These are phyloP conservation scores for Metschnikowia noctiluminum DNA, from an alignment of 805 yeast species.

Conservation along the genomic window DNA sequence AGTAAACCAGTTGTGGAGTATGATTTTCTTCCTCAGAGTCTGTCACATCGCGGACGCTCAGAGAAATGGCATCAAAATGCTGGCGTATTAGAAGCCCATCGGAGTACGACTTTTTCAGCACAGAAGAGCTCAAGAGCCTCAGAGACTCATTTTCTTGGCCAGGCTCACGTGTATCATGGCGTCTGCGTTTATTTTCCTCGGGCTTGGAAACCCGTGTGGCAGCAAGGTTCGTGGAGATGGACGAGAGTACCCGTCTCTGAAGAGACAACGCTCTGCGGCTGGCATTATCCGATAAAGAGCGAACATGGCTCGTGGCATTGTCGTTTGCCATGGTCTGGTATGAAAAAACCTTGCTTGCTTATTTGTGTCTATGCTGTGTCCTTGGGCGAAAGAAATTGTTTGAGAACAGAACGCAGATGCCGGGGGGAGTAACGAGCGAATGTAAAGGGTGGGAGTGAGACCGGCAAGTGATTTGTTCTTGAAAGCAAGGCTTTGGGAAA, in stretches of 20 bases:
- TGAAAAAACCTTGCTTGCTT: background rate
- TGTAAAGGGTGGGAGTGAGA: constrained; percentile 1
- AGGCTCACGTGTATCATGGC: constrained; percentile 16
- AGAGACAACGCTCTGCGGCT: constrained; percentile 12
- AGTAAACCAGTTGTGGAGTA: constrained; percentile 10
- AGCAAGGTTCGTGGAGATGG: constrained; percentile 17
- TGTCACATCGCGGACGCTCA: constrained; percentile 9
- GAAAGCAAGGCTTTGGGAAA: background rate
- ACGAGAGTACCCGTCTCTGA: constrained; percentile 16
- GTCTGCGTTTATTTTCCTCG: constrained; percentile 17
- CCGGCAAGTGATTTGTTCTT: background rate
- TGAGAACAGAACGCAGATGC: background rate
- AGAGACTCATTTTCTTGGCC: constrained; percentile 17
- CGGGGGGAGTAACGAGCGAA: constrained; percentile 4
- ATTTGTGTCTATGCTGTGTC: background rate
- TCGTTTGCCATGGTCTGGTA: constrained; percentile 4
- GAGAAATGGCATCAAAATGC: constrained; percentile 15
- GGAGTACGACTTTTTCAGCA: constrained; percentile 9
- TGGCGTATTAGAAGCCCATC: constrained; percentile 18
- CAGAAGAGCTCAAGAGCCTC: constrained; percentile 8
- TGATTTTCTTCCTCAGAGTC: constrained; percentile 15
- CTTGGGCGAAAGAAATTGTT: background rate
- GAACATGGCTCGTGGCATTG: constrained; percentile 9
- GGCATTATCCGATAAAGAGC: constrained; percentile 16
- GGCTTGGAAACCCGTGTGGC: constrained; percentile 17